phyloP scores from a whole-genome alignment of 768 basidiomycete species.

The Pleurotus tuber-regium region DNA sequence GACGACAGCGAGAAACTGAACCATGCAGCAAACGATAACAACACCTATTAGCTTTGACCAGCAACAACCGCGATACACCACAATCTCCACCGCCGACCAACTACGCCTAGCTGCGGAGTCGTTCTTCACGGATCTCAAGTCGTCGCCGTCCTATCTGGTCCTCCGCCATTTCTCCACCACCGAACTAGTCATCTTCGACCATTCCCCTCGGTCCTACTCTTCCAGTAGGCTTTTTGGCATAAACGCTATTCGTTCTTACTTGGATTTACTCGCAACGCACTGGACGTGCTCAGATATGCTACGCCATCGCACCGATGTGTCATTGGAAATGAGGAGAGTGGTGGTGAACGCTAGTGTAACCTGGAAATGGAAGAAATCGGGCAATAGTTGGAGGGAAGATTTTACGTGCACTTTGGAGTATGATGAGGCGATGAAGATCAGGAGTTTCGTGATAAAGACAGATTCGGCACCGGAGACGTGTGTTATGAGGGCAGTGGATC shows the following conservation, averaged over 20 bases:
- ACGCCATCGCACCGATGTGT: constrained; percentile 22
- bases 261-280: constrained; percentile 45
- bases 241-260: constrained; percentile 49
- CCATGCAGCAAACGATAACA: not conserved
- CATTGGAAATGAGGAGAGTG: constrained; percentile 26
- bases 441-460: constrained; percentile 37
- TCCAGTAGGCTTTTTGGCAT: constrained; percentile 35
- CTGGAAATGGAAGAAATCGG: constrained; percentile 47
- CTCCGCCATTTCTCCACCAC: constrained; percentile 11
- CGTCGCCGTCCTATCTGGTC: not conserved
- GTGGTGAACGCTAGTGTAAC: constrained; percentile 34
- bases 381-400: constrained; percentile 42
- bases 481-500: constrained; percentile 46
- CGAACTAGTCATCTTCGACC: constrained; percentile 8
- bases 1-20: too few species aligned
- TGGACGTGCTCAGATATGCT: constrained; percentile 35
- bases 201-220: constrained; percentile 9
- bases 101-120: constrained; percentile 1
- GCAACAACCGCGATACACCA: not conserved
- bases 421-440: constrained; percentile 42
- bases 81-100: constrained; percentile 6
- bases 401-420: constrained; percentile 43
- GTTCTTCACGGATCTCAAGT: constrained; percentile 3
- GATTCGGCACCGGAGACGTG: constrained; percentile 39
- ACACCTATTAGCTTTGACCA: too few species aligned